These are phyloP conservation scores for Plasmodium billcollinsi DNA, from an alignment of 169 alveolate species.

Conservation along the genomic window DNA sequence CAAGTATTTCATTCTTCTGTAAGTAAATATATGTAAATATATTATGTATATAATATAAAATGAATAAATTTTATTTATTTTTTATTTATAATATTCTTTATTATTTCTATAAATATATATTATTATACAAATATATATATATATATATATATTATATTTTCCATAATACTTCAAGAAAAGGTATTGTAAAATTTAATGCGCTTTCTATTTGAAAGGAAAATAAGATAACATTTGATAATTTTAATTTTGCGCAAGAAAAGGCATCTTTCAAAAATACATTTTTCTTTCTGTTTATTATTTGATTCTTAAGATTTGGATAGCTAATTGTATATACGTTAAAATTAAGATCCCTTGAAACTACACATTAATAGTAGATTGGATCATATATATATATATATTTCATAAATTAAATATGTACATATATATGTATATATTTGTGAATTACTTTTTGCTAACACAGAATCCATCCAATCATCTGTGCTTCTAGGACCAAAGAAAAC, in stretches of 20 bases:
- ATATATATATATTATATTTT: not conserved
- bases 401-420: not conserved
- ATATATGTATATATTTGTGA: slow-evolving; percentile 2
- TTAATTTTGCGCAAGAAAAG: slow-evolving; percentile 35
- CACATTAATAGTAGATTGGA: not conserved
- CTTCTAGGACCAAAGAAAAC: slow-evolving; percentile 70
- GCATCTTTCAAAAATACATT: slow-evolving; percentile 57
- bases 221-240: slow-evolving; percentile 34
- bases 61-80: slow-evolving; percentile 1
- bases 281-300: slow-evolving; percentile 12
- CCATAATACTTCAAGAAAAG: slow-evolving; percentile 54
- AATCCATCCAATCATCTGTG: slow-evolving; percentile 66
- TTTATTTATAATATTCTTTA: slow-evolving; percentile 6
- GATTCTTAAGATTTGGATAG: slow-evolving; percentile 56
- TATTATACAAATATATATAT: not conserved
- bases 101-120: slow-evolving; percentile 9
- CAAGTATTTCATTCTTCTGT: slow-evolving; percentile 54
- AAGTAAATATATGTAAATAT: not conserved
- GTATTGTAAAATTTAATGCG: slow-evolving; percentile 54
- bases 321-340: slow-evolving; percentile 52
- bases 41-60: not conserved
- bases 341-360: slow-evolving; percentile 43
- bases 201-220: slow-evolving; percentile 65
- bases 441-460: slow-evolving; percentile 46
- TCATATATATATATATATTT: not conserved